A percentile compares a stretch with the other conserved stretches of the same genome.
Evolutionary conservation across 805 yeast species (phyloP).

Genomic region (Metschnikowia colocasiae): DNA sequence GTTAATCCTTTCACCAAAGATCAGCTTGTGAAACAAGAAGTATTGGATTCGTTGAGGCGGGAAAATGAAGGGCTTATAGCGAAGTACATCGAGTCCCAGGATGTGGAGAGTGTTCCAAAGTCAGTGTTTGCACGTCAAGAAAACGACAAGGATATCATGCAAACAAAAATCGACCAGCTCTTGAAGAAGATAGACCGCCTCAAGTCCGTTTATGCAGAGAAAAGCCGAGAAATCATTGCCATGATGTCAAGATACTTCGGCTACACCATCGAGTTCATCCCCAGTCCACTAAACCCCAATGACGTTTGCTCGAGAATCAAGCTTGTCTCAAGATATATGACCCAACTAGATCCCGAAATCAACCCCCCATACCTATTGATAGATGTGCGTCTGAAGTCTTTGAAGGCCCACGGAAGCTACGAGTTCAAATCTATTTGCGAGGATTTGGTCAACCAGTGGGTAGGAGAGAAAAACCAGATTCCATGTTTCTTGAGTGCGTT

Average conservation of each 20-base stretch:
- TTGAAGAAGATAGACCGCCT: constrained; percentile 52
- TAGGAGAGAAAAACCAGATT: constrained; percentile 61
- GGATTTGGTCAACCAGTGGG: constrained; percentile 62
- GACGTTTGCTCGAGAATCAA: constrained; percentile 52
- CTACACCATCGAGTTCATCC: constrained; percentile 63
- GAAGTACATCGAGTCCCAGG: constrained; percentile 17
- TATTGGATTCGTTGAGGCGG: constrained; percentile 46
- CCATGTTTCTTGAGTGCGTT: constrained; percentile 78
- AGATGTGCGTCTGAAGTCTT: constrained; percentile 52
- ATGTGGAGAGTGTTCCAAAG: constrained; percentile 46
- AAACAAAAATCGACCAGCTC: constrained; percentile 44
- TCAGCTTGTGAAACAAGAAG: constrained; percentile 54
- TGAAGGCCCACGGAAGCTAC: constrained; percentile 48
- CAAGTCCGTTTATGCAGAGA: constrained; percentile 55
- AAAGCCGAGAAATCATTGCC: constrained; percentile 68
- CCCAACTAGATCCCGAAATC: constrained; percentile 16
- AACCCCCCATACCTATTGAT: constrained; percentile 47
- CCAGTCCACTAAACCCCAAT: constrained; percentile 39
- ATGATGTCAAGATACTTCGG: constrained; percentile 69
- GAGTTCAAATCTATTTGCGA: constrained; percentile 39
- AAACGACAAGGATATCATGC: constrained; percentile 47
- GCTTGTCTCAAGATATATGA: constrained; percentile 44
- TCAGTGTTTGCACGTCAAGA: constrained; percentile 61
- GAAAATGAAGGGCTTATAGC: constrained; percentile 59
- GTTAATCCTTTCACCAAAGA: constrained; percentile 62